Evolutionary conservation across 2,329 filamentous ascomycete species (phyloP).

Genomic region (Microascus cirrosus): DNA sequence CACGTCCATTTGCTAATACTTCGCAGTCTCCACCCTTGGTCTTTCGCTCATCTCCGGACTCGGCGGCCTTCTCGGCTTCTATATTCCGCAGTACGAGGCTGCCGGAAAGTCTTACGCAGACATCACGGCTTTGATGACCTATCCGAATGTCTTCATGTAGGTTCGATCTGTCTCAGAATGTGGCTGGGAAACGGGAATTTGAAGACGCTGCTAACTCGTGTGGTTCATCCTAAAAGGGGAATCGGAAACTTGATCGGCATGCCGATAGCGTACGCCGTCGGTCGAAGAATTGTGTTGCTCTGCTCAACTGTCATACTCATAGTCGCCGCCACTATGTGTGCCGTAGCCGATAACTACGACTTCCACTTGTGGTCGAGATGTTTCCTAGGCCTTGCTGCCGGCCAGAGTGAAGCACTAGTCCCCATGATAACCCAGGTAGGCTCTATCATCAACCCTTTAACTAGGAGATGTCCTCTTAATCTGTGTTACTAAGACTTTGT

Average conservation of each 20-base stretch:
- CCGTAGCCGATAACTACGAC: constrained; percentile 14
- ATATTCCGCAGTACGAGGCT: background rate
- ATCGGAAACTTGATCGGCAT: constrained; percentile 18
- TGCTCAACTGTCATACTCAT: constrained; percentile 16
- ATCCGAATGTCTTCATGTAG: background rate
- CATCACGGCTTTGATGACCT: constrained; percentile 1
- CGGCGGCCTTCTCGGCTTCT: background rate
- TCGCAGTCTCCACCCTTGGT: background rate
- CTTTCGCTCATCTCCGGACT: background rate
- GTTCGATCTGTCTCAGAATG: background rate
- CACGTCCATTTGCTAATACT: background rate
- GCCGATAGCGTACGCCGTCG: constrained; percentile 22
- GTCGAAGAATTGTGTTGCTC: constrained; percentile 20
- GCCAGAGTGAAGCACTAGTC: constrained; percentile 28
- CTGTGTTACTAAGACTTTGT: too few species aligned
- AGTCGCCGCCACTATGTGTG: constrained; percentile 15
- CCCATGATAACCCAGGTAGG: constrained; percentile 20
- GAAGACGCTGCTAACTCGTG: background rate
- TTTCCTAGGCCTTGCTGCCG: constrained; percentile 25
- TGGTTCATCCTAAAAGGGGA: constrained; percentile 10
- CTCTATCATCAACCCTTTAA: background rate
- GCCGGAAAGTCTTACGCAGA: background rate
- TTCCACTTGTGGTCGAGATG: constrained; percentile 24
- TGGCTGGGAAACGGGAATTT: background rate
- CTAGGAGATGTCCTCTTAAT: too few species aligned